A percentile compares a stretch with the other conserved stretches of the same genome.
These are phyloP conservation scores for Backusella tuberculispora DNA, from an alignment of 192 early-diverging fungal species.

Conservation along the genomic window DNA sequence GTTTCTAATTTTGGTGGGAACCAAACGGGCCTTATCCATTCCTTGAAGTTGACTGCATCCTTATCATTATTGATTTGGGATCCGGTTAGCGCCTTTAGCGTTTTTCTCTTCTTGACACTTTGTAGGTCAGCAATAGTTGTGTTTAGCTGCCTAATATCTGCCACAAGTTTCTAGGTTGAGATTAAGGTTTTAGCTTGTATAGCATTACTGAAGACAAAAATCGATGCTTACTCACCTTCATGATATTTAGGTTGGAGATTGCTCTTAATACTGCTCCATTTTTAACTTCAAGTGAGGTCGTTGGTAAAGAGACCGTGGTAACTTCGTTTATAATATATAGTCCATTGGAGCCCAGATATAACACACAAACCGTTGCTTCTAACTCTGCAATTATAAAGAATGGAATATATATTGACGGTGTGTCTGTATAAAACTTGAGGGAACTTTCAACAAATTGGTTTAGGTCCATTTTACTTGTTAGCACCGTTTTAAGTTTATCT, in stretches of 20 bases:
- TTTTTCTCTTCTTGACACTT: constrained; percentile 3
- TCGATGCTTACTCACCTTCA: not conserved
- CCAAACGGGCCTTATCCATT: no score
- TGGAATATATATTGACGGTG: not conserved
- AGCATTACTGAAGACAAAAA: not conserved
- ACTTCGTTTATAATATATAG: constrained; percentile 2
- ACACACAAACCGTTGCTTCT: constrained; percentile 1
- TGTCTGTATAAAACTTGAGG: not conserved
- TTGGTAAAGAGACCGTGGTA: constrained; percentile 1
- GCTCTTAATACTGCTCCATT: not conserved
- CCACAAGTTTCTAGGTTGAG: constrained; percentile 3
- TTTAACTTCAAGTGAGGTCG: not conserved
- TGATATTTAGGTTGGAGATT: not conserved
- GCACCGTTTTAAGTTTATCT: constrained; percentile 7
- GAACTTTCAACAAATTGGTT: not conserved
- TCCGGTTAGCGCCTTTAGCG: not conserved
- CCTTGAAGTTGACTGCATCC: not conserved
- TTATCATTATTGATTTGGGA: not conserved
- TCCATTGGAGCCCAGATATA: not conserved
- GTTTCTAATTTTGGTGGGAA: not conserved
- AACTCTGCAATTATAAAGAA: not conserved
- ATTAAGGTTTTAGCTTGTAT: not conserved
- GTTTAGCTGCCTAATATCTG: not conserved
- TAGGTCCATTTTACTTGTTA: not conserved
- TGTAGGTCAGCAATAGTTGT: not conserved